Evolutionary conservation across 306 rosid genomes (phyloP).

Genomic region (Cicer judaicum): DNA sequence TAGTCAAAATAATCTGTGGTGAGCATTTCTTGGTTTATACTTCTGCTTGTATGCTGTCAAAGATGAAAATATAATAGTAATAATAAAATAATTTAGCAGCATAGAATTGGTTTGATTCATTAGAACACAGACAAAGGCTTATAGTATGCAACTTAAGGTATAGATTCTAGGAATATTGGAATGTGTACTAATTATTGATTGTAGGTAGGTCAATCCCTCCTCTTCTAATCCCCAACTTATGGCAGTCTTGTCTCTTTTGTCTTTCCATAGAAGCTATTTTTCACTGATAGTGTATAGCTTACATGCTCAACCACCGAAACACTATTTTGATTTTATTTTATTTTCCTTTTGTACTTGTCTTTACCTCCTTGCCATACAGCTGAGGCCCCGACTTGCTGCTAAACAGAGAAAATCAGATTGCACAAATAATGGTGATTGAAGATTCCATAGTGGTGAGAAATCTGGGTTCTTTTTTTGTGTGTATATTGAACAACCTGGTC

Average conservation of each 20-base stretch:
- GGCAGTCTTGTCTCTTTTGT: neutral
- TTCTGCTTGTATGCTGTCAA: slow-evolving; percentile 23
- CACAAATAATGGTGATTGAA: slow-evolving; percentile 43
- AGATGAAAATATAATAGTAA: slow-evolving; percentile 4
- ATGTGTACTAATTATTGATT: neutral
- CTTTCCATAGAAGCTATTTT: neutral
- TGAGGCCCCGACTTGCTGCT: slow-evolving; percentile 67
- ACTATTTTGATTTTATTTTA: neutral
- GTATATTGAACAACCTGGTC: slow-evolving; percentile 49
- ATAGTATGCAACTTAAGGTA: neutral
- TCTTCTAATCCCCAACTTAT: neutral
- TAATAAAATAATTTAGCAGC: neutral
- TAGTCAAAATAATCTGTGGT: slow-evolving; percentile 23
- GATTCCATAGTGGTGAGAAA: slow-evolving; percentile 46
- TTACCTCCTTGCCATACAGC: slow-evolving; percentile 49
- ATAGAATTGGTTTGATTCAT: slow-evolving; percentile 7
- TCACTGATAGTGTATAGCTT: neutral
- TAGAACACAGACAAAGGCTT: slow-evolving; percentile 21
- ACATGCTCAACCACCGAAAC: neutral
- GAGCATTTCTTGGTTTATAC: slow-evolving; percentile 4
- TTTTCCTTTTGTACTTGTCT: neutral
- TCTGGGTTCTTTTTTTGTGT: slow-evolving; percentile 21
- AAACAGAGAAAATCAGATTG: slow-evolving; percentile 53
- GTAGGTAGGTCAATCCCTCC: slow-evolving; percentile 2
- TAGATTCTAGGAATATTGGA: neutral